These are phyloP conservation scores for Penicillium simplicissimum DNA, from an alignment of 495 filamentous ascomycete species.

Conservation along the genomic window DNA sequence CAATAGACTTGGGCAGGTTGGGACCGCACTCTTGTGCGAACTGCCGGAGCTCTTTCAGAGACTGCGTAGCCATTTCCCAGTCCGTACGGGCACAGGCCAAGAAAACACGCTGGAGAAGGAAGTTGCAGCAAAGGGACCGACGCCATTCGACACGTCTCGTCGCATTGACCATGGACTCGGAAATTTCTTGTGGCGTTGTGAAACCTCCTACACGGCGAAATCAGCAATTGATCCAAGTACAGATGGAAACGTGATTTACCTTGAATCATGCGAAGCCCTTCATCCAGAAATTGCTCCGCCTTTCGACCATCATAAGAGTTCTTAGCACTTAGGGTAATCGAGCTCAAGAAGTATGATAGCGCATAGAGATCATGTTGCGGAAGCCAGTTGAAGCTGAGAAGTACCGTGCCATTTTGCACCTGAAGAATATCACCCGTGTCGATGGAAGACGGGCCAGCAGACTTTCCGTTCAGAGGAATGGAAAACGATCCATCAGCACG, in stretches of 20 bases:
- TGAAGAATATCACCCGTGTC: conserved; percentile 49
- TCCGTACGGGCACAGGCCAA: conserved; percentile 61
- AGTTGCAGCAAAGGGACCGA: conserved; percentile 53
- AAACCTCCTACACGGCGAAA: conserved; percentile 33
- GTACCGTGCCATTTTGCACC: conserved; percentile 44
- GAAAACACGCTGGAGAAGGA: conserved; percentile 62
- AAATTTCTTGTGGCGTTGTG: conserved; percentile 40
- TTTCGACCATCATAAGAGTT: conserved; percentile 65
- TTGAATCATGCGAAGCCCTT: conserved; percentile 60
- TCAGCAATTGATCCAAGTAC: not conserved
- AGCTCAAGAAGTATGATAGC: conserved; percentile 73
- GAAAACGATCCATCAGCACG: conserved; percentile 66
- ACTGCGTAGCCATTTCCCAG: conserved; percentile 55
- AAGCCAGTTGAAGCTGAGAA: conserved; percentile 63
- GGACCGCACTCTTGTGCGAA: conserved; percentile 37
- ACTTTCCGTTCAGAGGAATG: conserved; percentile 65
- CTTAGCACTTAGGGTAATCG: conserved; percentile 64
- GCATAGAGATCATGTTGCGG: conserved; percentile 66
- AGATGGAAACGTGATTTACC: conserved; percentile 36
- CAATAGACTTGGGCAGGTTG: conserved; percentile 42
- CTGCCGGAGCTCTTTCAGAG: conserved; percentile 43
- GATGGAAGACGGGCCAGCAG: conserved; percentile 46
- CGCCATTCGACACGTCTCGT: conserved; percentile 54
- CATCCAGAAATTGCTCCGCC: conserved; percentile 63
- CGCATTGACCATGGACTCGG: conserved; percentile 49